Evolutionary conservation across 2,329 filamentous ascomycete genomes (phyloP).

Genomic region (Pseudocercospora cruenta): DNA sequence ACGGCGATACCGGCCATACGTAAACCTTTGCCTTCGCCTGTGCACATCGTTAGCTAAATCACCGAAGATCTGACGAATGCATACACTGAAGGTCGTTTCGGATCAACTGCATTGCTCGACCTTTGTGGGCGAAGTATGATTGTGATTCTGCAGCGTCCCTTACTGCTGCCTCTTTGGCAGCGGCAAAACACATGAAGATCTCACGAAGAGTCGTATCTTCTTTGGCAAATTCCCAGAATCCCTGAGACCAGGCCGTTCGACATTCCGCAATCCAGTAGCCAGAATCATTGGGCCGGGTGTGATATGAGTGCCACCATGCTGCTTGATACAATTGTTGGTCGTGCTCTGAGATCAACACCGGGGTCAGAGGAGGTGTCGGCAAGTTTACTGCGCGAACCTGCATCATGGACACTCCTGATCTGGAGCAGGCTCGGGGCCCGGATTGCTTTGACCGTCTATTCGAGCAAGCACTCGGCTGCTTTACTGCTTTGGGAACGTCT

Average conservation of each 20-base stretch:
- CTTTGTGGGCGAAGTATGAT: conserved; percentile 7
- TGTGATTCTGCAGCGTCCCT: not conserved
- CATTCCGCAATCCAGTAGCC: conserved; percentile 6
- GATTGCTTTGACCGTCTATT: not conserved
- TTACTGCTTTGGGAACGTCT: not conserved
- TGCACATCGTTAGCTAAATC: not conserved
- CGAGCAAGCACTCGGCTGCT: not conserved
- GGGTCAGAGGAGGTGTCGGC: not conserved
- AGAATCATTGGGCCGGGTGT: not conserved
- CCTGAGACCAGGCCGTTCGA: not conserved
- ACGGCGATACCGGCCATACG: conserved; percentile 5
- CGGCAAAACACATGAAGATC: conserved; percentile 9
- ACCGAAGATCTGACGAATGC: not conserved
- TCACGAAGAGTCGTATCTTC: conserved; percentile 6
- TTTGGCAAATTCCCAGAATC: conserved; percentile 11
- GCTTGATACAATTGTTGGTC: conserved; percentile 7
- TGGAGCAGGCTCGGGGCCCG: not conserved
- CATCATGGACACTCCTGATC: not conserved
- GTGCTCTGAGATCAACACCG: not conserved
- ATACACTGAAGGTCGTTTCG: not conserved
- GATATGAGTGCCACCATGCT: conserved; percentile 5
- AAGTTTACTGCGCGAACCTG: not conserved
- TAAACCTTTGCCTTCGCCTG: not conserved
- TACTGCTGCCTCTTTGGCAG: conserved; percentile 4
- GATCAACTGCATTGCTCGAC: not conserved